Conservation (phyloP, 495 filamentous ascomycete species). For the Durotheca rogersii region DNA sequence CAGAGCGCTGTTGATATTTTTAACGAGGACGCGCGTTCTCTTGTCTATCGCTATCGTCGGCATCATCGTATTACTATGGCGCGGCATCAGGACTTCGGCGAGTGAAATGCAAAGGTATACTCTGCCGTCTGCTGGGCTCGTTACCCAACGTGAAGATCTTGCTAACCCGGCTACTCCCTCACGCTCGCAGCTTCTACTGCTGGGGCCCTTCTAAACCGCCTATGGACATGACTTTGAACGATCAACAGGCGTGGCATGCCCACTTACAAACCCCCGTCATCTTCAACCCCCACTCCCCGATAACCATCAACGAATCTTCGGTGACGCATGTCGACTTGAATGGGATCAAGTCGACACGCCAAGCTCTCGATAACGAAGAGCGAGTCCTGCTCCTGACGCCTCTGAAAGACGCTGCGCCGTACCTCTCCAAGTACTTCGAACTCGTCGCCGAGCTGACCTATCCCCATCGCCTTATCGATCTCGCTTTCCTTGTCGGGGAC, state of each 20-base stretch:
- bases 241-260: conserved; percentile 83
- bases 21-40: conserved; percentile 78
- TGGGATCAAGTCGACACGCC: conserved; percentile 73
- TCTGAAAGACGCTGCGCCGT: conserved; percentile 80
- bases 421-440: conserved; percentile 88
- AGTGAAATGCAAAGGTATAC: conserved; percentile 86
- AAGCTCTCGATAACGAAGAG: conserved; percentile 77
- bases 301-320: conserved; percentile 77
- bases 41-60: conserved; percentile 70
- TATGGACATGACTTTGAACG: conserved; percentile 89
- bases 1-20: conserved; percentile 71
- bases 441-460: conserved; percentile 87
- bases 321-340: conserved; percentile 84
- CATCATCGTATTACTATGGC: conserved; percentile 83
- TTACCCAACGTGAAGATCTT: conserved; percentile 6
- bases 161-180: conserved; percentile 23
- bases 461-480: conserved; percentile 91
- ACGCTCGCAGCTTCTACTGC: conserved; percentile 80
- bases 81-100: conserved; percentile 76
- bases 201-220: conserved; percentile 91
- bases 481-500: conserved; percentile 93
- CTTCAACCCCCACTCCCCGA: conserved; percentile 90
- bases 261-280: conserved; percentile 89
- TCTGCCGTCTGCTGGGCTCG: conserved; percentile 9
- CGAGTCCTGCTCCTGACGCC: conserved; percentile 94